Base-by-base conservation (phyloP, 2,329 filamentous ascomycete genomes). In the Diaporthe batatas region DNA sequence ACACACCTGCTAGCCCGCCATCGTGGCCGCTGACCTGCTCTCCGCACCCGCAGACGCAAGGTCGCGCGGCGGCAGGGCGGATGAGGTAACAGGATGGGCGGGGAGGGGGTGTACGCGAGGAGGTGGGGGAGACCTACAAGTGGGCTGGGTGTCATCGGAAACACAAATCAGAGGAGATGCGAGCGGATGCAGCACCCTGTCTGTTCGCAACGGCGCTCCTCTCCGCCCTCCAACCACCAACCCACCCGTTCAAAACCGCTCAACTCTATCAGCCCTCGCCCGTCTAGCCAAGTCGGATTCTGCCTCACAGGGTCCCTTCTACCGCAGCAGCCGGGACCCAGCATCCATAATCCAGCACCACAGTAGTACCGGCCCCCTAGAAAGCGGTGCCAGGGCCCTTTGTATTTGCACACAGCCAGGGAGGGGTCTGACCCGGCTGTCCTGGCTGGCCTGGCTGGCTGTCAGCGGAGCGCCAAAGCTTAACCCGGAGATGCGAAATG, bases 151-250 rank as follows among this genome's bases (percentile, higher is more conserved):
- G 29, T 49, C 59, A 65, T 65, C 59, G 59, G 32, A 51, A 65
- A 51, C 62, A 64, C 59, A 65, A 65, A 49, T 49, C 59, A 67
- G n/a, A 36, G 44, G 25, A 67, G n/a, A 36, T 65, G 44, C 62
- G n/a, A 39, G 62, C 62, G 47, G 62, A 53, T 67, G 62, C 62
- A 67, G 47, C 62, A 67, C 62, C 62, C 62, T 67, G 62, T 67
- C 62, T 53, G 62, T 53, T 53, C 47, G 62, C 62, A 67, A 67
- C 62, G 62, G 62, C 47, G 47, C 32, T 67, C 62, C 62, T 53
- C 62, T 67, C 62, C 44, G 62, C 62, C 62, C 62, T 36, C 62
- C 44, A 51, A 8, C 47, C 47, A 25, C 6, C 47, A 23, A 14
- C 2, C 62, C 62, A 51, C 3, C 62, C 62, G 36, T 65, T 25